phyloP scores from a whole-genome alignment of 148 eudicot species.

The Fagopyrum esculentum region DNA sequence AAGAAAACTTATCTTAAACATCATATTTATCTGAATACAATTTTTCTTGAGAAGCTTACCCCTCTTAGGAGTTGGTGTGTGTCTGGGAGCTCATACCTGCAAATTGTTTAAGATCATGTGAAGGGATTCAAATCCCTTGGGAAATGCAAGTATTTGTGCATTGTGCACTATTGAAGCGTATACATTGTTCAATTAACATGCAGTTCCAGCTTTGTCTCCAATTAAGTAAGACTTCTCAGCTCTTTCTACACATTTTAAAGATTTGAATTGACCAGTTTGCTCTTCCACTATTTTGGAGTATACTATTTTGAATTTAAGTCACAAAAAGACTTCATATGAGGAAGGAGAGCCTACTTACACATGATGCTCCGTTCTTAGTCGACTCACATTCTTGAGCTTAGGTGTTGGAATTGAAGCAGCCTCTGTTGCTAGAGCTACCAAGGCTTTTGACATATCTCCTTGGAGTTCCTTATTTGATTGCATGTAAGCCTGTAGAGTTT shows the following conservation, averaged over 20 bases:
- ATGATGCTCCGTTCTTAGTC: constrained; percentile 93
- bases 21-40: neutral
- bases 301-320: neutral
- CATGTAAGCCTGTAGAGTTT: constrained; percentile 56
- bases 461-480: constrained; percentile 53
- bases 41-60: constrained; percentile 20
- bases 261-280: neutral
- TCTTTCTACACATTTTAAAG: too few relatives aligned
- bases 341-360: constrained; percentile 58
- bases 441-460: constrained; percentile 63
- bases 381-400: constrained; percentile 79
- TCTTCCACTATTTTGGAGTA: constrained; percentile 1
- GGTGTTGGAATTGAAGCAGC: constrained; percentile 89
- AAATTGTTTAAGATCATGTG: constrained; percentile 2
- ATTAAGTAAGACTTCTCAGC: neutral
- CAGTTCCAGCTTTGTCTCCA: neutral
- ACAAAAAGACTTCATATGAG: neutral
- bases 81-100: constrained; percentile 60
- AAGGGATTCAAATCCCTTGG: neutral
- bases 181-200: neutral
- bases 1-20: neutral
- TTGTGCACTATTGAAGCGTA: neutral
- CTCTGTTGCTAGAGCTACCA: constrained; percentile 73
- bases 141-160: neutral
- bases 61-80: constrained; percentile 41